phyloP scores from a whole-genome alignment of 176 grass and related monocot species.

The Hyparrhenia diplandra region DNA sequence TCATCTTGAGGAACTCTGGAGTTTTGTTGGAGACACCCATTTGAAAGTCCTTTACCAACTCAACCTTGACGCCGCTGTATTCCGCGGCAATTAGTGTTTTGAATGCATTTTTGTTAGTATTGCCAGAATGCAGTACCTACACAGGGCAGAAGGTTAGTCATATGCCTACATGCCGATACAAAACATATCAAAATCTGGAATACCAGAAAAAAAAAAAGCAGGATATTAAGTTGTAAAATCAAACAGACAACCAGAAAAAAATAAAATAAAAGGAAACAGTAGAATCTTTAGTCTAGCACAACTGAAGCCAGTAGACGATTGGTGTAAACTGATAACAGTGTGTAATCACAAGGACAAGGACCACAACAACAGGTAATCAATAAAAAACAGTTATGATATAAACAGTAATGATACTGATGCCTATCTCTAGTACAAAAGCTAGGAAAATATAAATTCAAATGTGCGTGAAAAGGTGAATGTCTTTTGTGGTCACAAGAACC shows the following conservation, averaged over 20 bases:
- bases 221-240: neutral
- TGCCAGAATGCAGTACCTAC: constrained; percentile 50
- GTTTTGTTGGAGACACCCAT: constrained; percentile 87
- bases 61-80: constrained; percentile 59
- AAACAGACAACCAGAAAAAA: neutral
- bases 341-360: neutral
- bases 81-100: constrained; percentile 75
- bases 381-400: neutral
- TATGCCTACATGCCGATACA: neutral
- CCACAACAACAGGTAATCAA: neutral
- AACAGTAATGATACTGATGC: neutral
- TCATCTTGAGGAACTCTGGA: constrained; percentile 76
- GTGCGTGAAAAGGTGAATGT: neutral
- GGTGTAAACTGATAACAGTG: neutral
- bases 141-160: neutral
- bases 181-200: neutral
- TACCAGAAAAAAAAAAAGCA: neutral
- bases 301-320: neutral
- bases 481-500: neutral
- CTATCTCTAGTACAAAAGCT: neutral
- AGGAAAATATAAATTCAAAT: neutral
- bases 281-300: neutral
- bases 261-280: neutral
- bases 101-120: constrained; percentile 67
- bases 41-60: constrained; percentile 67